These are phyloP conservation scores for Vaccinium vitisidaea DNA, from an alignment of 148 eudicot species.

Conservation along the genomic window DNA sequence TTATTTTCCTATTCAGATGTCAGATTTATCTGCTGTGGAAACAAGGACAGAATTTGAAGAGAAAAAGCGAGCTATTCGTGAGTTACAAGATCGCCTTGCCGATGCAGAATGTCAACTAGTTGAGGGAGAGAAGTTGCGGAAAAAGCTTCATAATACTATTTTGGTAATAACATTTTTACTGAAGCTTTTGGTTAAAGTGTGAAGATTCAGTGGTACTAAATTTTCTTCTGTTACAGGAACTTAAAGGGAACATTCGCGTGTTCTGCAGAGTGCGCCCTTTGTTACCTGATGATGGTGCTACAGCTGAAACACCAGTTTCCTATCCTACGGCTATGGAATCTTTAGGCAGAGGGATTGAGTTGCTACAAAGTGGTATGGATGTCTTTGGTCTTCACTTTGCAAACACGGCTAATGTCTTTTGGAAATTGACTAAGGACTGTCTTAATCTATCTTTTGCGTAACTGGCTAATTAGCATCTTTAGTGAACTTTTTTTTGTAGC, in stretches of 20 bases:
- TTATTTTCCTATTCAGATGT: conserved; percentile 44
- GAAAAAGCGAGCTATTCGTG: conserved; percentile 33
- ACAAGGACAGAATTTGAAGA: conserved; percentile 50
- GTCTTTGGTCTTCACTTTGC: neutral
- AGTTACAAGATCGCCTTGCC: conserved; percentile 44
- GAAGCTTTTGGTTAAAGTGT: neutral
- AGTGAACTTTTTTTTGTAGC: neutral
- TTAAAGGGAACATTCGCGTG: conserved; percentile 84
- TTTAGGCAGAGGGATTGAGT: conserved; percentile 60
- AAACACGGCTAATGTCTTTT: neutral
- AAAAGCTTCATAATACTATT: conserved; percentile 76
- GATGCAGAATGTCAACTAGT: conserved; percentile 56
- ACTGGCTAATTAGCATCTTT: neutral
- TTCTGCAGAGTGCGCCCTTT: conserved; percentile 78
- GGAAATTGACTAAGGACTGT: neutral
- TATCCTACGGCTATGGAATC: conserved; percentile 56
- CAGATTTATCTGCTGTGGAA: conserved; percentile 52
- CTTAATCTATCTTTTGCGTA: neutral
- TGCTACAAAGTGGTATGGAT: conserved; percentile 55
- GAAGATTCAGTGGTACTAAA: neutral
- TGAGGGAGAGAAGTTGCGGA: conserved; percentile 67
- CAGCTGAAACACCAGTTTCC: conserved; percentile 43
- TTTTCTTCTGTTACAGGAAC: conserved; percentile 46
- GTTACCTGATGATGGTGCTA: conserved; percentile 63
- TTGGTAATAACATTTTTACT: conserved; percentile 38